Base-by-base conservation (phyloP, 306 rosid genomes). In the Hippophae tibetana region DNA sequence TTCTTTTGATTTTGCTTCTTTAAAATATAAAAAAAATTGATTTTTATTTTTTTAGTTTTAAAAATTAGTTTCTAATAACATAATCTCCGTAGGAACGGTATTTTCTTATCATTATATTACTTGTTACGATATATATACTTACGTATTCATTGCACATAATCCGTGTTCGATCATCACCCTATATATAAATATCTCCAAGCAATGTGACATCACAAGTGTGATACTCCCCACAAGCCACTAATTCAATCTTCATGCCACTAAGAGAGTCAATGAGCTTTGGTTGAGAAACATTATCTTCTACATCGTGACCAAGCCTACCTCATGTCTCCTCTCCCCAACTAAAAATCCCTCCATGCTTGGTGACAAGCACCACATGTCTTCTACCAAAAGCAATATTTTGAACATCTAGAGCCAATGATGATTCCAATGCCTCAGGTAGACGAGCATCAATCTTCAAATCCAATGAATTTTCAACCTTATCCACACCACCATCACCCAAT, bases 291-390 rank as follows among this genome's bases (percentile, higher is more conserved):
- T 92, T 93, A 43, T 72, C 69, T 57, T 85, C 87, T 60, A 80
- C 78, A 54, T 96, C 98, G 43, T 92, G 98, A 50, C 98, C 98
- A 76, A 92, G 96, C 82, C 98, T 83, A 58, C 98, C 98, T 65
- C 98, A 95, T 47, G 75, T 74, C 69, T 85, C 98, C 81, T 92
- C 92, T 58, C 98, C 98, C 98, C 96, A 92, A 61, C 96, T 92
- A 70, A 78, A 92, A 60, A 85, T 69, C 81, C 87, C 96, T 70
- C 96, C 96, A 62, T 85, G 98, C 72, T 75, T 87, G 56, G 96
- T 81, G 70, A 85, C 81, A 57, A 92, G 62, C 72, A 80, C 84
- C 66, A 92, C 96, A 69, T 92, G 96, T 58, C 72, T 79, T 63
- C 76, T 65, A 73, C 98, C 96, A 76, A 96, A 92, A 62, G 89